Evolutionary conservation across 164 flowering plant genomes (phyloP).

Genomic region (Santalum album): DNA sequence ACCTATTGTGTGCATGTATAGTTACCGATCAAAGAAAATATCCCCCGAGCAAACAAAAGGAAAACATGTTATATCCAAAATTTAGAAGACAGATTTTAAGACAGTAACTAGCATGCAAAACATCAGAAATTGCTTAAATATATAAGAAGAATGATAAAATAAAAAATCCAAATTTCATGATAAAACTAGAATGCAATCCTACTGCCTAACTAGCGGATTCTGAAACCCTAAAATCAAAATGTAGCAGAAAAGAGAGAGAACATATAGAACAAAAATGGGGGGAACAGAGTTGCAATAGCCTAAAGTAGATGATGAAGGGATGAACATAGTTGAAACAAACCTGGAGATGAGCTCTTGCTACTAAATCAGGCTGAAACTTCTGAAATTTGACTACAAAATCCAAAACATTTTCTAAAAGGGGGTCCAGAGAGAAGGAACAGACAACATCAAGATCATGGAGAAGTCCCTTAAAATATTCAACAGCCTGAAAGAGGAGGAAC

Average conservation of each 20-base stretch:
- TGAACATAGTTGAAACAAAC: constrained; percentile 21
- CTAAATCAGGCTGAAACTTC: constrained; percentile 83
- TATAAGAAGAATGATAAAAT: no score
- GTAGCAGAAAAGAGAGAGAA: neutral
- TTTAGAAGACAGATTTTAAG: no score
- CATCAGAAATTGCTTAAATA: no score
- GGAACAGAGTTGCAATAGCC: no score
- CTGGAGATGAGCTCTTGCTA: constrained; percentile 95
- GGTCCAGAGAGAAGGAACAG: constrained; percentile 68
- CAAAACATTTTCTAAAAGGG: constrained; percentile 49
- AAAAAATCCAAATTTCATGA: no score
- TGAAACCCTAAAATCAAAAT: neutral
- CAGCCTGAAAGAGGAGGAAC: constrained; percentile 44
- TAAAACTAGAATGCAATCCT: no score
- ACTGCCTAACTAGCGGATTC: neutral
- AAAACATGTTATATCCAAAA: no score
- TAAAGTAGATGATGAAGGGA: neutral
- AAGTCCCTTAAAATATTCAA: constrained; percentile 81
- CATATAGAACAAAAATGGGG: neutral
- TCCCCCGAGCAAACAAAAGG: no score
- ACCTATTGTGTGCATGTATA: no score
- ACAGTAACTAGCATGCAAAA: no score
- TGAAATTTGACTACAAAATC: constrained; percentile 77
- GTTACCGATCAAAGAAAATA: no score
- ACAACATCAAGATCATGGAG: constrained; percentile 68